A percentile compares a stretch with the other conserved stretches of the same genome.
Evolutionary conservation across 106 monocot genomes (phyloP).

Genomic region (Alisma plantagoaquatica): DNA sequence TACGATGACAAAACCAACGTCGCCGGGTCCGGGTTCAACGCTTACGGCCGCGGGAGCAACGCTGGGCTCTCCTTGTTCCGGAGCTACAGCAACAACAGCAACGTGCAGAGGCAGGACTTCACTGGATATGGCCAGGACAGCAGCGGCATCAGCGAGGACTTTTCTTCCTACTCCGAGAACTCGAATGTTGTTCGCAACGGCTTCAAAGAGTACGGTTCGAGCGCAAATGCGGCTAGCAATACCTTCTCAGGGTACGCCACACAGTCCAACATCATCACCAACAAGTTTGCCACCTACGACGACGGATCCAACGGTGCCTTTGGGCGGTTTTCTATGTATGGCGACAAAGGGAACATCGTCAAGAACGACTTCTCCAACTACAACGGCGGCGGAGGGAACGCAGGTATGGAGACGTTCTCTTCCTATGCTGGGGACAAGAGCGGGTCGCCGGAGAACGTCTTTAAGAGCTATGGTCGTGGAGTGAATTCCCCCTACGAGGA

Average conservation of each 20-base stretch:
- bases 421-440: constrained; percentile 5
- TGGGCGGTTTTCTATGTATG: constrained; percentile 1
- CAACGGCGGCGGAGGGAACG: constrained; percentile 8
- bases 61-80: not conserved
- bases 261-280: constrained; percentile 4
- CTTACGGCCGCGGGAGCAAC: constrained; percentile 6
- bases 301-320: constrained; percentile 4
- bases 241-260: not conserved
- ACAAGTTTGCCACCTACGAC: constrained; percentile 10
- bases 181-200: constrained; percentile 8
- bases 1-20: constrained; percentile 4
- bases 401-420: not conserved
- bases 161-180: constrained; percentile 1
- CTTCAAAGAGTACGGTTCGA: constrained; percentile 1
- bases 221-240: not conserved
- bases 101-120: constrained; percentile 10
- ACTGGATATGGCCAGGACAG: not conserved
- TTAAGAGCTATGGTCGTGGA: constrained; percentile 5
- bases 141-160: not conserved
- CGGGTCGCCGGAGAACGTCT: not conserved
- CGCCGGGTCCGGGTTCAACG: constrained; percentile 2
- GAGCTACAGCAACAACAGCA: not conserved
- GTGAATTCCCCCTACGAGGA: not conserved
- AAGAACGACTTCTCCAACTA: constrained; percentile 2
- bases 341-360: constrained; percentile 1